Conservation (phyloP, 441 rosid genomes). For the Sinapis alba region DNA sequence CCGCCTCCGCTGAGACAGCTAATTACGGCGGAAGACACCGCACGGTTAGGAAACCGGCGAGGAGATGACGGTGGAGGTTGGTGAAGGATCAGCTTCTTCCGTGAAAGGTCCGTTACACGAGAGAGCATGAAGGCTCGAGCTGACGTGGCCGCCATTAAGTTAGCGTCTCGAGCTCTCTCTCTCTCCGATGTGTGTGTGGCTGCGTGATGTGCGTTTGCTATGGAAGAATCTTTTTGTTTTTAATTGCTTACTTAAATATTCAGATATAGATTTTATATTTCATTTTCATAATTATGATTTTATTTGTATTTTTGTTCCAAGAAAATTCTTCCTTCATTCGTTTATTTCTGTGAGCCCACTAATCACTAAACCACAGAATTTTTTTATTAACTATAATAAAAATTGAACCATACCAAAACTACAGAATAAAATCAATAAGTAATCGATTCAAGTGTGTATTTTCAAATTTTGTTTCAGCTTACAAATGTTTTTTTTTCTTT, state of each 20-base stretch:
- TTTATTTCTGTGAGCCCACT: slow-evolving; percentile 32
- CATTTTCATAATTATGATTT: not conserved
- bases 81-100: slow-evolving; percentile 38
- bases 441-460: not conserved
- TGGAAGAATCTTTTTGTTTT: slow-evolving; percentile 21
- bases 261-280: not conserved
- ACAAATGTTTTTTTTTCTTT: not conserved
- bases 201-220: slow-evolving; percentile 40
- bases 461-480: not conserved
- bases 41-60: slow-evolving; percentile 32
- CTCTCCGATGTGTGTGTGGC: slow-evolving; percentile 35
- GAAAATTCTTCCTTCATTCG: slow-evolving; percentile 24
- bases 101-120: slow-evolving; percentile 47
- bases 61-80: slow-evolving; percentile 33
- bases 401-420: not conserved
- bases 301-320: not conserved
- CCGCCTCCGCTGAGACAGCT: slow-evolving; percentile 73
- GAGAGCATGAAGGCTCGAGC: slow-evolving; percentile 63
- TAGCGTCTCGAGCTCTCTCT: slow-evolving; percentile 13
- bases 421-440: not conserved
- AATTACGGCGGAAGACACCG: slow-evolving; percentile 37
- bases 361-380: not conserved
- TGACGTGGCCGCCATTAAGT: slow-evolving; percentile 72
- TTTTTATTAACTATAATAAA: not conserved
- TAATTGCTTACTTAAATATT: slow-evolving; percentile 1